Percentiles rank a stretch among this genome's conserved stretches.
Conservation (phyloP, 805 yeast genomes). For the Lachancea meyersii region DNA sequence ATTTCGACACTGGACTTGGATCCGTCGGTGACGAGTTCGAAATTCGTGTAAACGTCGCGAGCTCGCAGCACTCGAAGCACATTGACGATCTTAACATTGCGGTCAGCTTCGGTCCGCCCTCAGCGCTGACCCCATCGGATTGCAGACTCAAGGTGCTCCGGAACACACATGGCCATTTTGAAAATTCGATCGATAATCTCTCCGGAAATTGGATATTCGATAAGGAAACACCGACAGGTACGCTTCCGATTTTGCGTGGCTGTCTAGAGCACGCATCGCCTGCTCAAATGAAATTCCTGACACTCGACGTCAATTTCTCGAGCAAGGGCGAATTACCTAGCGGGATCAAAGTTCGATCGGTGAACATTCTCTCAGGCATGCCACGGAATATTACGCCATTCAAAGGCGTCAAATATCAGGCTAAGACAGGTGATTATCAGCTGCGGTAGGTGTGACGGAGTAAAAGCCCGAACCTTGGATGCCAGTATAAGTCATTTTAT, state of each 20-base stretch:
- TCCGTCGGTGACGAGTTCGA: slow-evolving; percentile 37
- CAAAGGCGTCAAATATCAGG: slow-evolving; percentile 83
- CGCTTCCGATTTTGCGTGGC: slow-evolving; percentile 64
- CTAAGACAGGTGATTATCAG: slow-evolving; percentile 46
- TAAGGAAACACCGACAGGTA: slow-evolving; percentile 51
- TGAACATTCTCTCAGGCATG: slow-evolving; percentile 55
- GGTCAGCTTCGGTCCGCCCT: slow-evolving; percentile 26
- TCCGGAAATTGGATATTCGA: slow-evolving; percentile 67
- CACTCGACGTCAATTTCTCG: slow-evolving; percentile 41
- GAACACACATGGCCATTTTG: slow-evolving; percentile 73
- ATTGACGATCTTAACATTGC: slow-evolving; percentile 44
- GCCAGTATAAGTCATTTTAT: background rate
- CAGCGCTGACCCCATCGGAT: slow-evolving; percentile 13
- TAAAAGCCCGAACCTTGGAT: background rate
- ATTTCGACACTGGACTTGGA: slow-evolving; percentile 32
- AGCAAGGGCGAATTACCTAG: slow-evolving; percentile 70
- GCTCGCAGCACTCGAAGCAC: slow-evolving; percentile 39
- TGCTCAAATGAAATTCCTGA: slow-evolving; percentile 8
- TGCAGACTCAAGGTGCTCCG: slow-evolving; percentile 50
- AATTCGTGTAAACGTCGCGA: slow-evolving; percentile 27
- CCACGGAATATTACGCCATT: slow-evolving; percentile 50
- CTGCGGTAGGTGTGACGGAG: slow-evolving; percentile 1
- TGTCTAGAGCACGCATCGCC: slow-evolving; percentile 32
- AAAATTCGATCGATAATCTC: slow-evolving; percentile 41
- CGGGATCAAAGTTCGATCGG: slow-evolving; percentile 60